Evolutionary conservation across 208 protist species (phyloP).

Genomic region (Novymonas esmeraldas): DNA sequence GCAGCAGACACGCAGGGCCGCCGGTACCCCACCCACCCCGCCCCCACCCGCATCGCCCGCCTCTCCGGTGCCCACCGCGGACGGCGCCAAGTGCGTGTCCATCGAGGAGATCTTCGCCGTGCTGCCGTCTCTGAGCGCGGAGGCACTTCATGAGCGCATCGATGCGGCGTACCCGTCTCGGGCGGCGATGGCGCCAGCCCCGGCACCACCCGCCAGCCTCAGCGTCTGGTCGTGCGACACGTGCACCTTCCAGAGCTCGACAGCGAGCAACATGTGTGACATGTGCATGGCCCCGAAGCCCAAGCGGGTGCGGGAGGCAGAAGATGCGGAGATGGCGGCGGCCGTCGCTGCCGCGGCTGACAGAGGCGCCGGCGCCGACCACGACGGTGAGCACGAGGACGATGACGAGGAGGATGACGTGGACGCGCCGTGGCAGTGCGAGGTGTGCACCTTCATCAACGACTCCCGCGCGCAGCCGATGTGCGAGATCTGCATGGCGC

Average conservation of each 20-base stretch:
- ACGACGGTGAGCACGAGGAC: background rate
- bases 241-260: slow-evolving; percentile 59
- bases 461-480: slow-evolving; percentile 35
- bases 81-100: slow-evolving; percentile 6
- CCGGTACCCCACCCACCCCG: background rate
- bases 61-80: background rate
- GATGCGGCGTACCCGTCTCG: slow-evolving; percentile 1
- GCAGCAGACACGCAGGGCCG: slow-evolving; percentile 8
- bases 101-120: slow-evolving; percentile 29
- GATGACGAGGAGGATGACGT: slow-evolving; percentile 29
- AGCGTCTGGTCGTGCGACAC: slow-evolving; percentile 44
- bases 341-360: background rate
- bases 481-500: slow-evolving; percentile 53
- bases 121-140: slow-evolving; percentile 22
- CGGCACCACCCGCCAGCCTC: background rate
- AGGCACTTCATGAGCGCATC: slow-evolving; percentile 25
- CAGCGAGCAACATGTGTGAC: slow-evolving; percentile 26
- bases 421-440: slow-evolving; percentile 63
- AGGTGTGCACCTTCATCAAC: slow-evolving; percentile 70
- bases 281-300: slow-evolving; percentile 44
- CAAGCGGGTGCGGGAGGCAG: slow-evolving; percentile 19
- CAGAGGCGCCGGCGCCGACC: background rate
- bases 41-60: background rate
- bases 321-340: slow-evolving; percentile 9
- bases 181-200: background rate